phyloP scores from a whole-genome alignment of 2,329 filamentous ascomycete genomes.

The Scytalidium lignicola region DNA sequence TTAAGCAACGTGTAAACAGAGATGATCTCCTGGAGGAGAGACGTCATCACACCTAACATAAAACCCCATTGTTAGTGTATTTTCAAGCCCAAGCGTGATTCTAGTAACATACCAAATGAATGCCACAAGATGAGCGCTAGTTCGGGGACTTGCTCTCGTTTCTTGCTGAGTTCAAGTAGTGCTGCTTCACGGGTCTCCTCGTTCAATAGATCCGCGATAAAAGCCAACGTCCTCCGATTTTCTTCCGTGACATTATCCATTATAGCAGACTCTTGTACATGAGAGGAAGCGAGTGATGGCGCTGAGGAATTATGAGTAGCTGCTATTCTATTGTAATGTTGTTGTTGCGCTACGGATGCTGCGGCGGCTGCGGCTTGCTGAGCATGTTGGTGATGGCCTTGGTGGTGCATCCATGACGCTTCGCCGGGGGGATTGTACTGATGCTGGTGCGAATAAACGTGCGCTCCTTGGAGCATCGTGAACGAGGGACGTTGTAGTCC shows the following conservation, averaged over 20 bases:
- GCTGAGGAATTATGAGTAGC: conserved; percentile 51
- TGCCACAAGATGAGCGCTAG: conserved; percentile 96
- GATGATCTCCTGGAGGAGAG: conserved; percentile 95
- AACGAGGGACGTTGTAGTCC: background rate
- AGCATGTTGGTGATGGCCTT: conserved; percentile 34
- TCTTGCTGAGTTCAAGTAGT: conserved; percentile 94
- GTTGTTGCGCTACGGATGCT: conserved; percentile 31
- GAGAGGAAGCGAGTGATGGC: conserved; percentile 33
- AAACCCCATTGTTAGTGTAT: conserved; percentile 17
- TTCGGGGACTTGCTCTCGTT: conserved; percentile 95
- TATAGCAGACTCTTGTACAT: conserved; percentile 50
- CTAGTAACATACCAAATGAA: conserved; percentile 72
- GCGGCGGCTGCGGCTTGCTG: conserved; percentile 28
- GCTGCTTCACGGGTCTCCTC: conserved; percentile 84
- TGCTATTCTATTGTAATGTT: conserved; percentile 70
- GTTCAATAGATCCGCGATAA: conserved; percentile 87
- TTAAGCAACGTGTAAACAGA: conserved; percentile 96
- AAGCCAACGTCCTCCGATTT: conserved; percentile 85
- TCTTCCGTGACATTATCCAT: conserved; percentile 77
- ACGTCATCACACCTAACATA: conserved; percentile 89
- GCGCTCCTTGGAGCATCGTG: conserved; percentile 57
- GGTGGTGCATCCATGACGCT: conserved; percentile 59
- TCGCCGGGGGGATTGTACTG: conserved; percentile 56
- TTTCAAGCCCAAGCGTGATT: background rate
- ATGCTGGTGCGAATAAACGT: conserved; percentile 64